Evolutionary conservation across 1,284 basidiomycete species (phyloP), one percentile per base, ranked within the genome.

Genomic region (Neonothopanus nambi): DNA sequence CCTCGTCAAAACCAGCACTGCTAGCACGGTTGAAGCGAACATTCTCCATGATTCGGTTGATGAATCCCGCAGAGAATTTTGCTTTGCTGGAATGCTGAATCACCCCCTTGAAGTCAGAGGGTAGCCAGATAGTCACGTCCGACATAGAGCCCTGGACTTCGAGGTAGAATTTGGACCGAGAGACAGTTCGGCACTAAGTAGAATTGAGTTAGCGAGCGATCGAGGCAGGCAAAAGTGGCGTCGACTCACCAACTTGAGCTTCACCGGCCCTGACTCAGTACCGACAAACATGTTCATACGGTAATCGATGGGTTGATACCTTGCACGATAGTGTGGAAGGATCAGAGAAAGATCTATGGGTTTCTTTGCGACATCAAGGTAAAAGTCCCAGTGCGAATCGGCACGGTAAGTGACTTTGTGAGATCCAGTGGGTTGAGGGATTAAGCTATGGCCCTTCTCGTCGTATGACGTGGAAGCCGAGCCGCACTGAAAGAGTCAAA

Each of bases 271-370:
- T 3, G 69, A 65, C 13, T 80, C 71, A 55, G 75, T 78, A 42
- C 75, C 74, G 54, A 89, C 66, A 63, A 80, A 81, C 81, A 89
- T 86, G 62, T 76, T 76, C 71, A 90, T 74, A 35, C 85, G 82
- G 66, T 89, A 81, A 45, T 82, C 77, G 35, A 84, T 67, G 0
- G 87, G 87, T 60, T 90, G 87, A 59, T 81, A 73, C 37, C 81
- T 78, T 17, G 87, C 86, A 39, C 87, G 85, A 63, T 88, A 89
- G 62, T 90, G 87, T 2, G 87, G 87, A 51, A 90, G 74, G 24
- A 81, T 77, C 48, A 90, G 78, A 20, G 82, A 81, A 52, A 87
- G 64, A 62, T 90, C 84, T 57, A 89, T 71, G 12, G 82, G 68
- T 39, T 72, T 67, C 55, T 73, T 67, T 21, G 72, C 71, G 7